Percentiles rank a stretch among this genome's conserved stretches.
Evolutionary conservation across 2,329 filamentous ascomycete species (phyloP).

Genomic region (Aureobasidium lini): DNA sequence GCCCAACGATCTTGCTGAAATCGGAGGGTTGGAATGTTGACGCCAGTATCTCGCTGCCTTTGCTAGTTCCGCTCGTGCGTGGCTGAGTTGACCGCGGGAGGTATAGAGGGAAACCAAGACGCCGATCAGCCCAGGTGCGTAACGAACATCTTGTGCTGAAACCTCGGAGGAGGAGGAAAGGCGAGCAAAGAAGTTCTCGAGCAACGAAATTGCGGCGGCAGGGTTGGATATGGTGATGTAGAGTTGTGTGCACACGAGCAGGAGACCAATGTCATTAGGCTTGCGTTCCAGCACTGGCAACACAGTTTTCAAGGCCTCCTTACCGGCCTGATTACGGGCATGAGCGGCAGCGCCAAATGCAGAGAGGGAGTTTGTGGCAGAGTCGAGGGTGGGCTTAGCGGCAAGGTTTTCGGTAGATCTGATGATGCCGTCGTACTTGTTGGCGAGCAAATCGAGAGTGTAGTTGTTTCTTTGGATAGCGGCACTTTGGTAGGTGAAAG

Average conservation of each 20-base stretch:
- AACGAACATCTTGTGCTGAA: constrained; percentile 62
- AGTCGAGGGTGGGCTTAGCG: constrained; percentile 33
- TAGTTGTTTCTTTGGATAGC: constrained; percentile 57
- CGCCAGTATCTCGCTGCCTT: constrained; percentile 80
- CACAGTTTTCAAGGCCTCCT: constrained; percentile 62
- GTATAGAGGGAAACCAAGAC: constrained; percentile 73
- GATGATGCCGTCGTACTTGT: constrained; percentile 61
- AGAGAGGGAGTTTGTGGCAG: constrained; percentile 46
- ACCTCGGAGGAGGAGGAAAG: constrained; percentile 56
- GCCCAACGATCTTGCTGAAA: constrained; percentile 34
- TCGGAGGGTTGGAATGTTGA: constrained; percentile 28
- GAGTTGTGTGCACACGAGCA: constrained; percentile 73
- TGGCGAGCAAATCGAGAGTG: constrained; percentile 56
- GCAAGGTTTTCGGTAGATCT: constrained; percentile 45
- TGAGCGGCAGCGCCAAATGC: constrained; percentile 69
- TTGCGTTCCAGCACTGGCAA: constrained; percentile 63
- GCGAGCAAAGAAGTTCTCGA: constrained; percentile 67
- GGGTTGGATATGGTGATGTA: constrained; percentile 66
- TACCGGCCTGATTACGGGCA: constrained; percentile 55
- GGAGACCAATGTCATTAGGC: constrained; percentile 71
- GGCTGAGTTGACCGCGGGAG: constrained; percentile 62
- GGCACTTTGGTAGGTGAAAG: constrained; percentile 64
- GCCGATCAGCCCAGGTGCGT: constrained; percentile 76
- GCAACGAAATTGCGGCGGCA: constrained; percentile 63
- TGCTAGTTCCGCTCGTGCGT: constrained; percentile 65